Base-by-base conservation (phyloP, 768 basidiomycete genomes). In the Leucogyrophana mollusca region DNA sequence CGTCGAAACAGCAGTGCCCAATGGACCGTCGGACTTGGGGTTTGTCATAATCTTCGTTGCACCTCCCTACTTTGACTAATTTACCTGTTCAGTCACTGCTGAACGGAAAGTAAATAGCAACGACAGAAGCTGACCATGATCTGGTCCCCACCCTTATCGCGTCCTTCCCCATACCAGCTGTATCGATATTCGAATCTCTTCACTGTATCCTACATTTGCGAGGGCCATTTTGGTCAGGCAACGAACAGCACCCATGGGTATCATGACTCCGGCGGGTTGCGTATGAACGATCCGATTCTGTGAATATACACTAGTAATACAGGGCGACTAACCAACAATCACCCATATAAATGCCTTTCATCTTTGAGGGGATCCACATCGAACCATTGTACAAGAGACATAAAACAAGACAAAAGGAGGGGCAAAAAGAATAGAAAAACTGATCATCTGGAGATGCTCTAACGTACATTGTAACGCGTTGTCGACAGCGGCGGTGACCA, bases 21-120 rank as follows among this genome's bases (percentile, higher is more conserved):
- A 94, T 99, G 92, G 95, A 98, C 61, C 76, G 96, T 23, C 72
- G 92, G 56, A 73, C 85, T 3, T 99, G 95, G 95, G 85, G 94
- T 94, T 53, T 49, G 87, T 73, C 4, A 6, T 22, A 14, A 17
- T 24, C 20, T 35, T 24, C 43, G 14, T 14, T 25, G 10, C 43
- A 11, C 10, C 7, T 4, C n/a, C 16, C 1, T 27, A 30, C 13
- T 30, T 30, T 13, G 13, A 13, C n/a, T 21, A 36, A n/a, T 18
- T 37, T 34, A 18, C 33, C 45, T 13, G 3, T 42, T 2, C 48
- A 79, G 78, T 80, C 44, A 80, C 78, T 2, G 78, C 78, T 3
- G 79, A 80, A 57, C 64, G 79, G 45, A 80, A 76, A 43, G 61
- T 77, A n/a, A 68, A 64, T 30, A 30, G n/a, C n/a, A n/a, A n/a